Percentiles rank a stretch among this genome's conserved stretches.
phyloP scores from a whole-genome alignment of 139 green algal species.

The Coccomyxa sp. region DNA sequence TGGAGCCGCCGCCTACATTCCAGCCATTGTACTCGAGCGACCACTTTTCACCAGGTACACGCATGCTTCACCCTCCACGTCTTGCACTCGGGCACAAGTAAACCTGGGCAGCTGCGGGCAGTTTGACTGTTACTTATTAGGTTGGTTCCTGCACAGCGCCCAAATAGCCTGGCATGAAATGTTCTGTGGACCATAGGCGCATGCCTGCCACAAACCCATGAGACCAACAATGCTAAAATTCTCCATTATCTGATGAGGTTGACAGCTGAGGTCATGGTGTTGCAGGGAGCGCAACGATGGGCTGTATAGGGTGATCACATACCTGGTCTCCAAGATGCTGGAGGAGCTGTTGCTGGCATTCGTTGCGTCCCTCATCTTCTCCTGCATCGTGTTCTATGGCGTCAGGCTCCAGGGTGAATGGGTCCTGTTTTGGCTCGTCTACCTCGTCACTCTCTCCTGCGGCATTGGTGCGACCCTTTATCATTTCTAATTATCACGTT shows the following conservation, averaged over 20 bases:
- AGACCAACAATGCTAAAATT: no score
- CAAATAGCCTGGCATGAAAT: no score
- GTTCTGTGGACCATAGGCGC: no score
- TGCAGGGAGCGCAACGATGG: constrained; percentile 68
- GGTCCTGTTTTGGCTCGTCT: constrained; percentile 45
- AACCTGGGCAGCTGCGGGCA: no score
- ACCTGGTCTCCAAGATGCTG: constrained; percentile 67
- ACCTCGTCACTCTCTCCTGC: constrained; percentile 34
- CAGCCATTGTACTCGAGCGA: constrained; percentile 71
- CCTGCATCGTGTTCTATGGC: constrained; percentile 37
- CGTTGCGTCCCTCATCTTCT: constrained; percentile 25
- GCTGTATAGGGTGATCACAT: constrained; percentile 75
- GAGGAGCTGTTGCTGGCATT: constrained; percentile 20
- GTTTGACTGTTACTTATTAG: no score
- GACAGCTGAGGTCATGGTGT: no score
- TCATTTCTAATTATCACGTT: no score
- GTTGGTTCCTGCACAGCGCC: no score
- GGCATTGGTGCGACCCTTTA: constrained; percentile 26
- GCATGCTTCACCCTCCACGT: neutral
- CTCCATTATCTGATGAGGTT: no score
- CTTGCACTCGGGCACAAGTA: no score
- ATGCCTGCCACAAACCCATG: no score
- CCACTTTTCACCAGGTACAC: constrained; percentile 56
- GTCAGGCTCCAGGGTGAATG: constrained; percentile 38
- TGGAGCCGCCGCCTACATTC: constrained; percentile 70